Evolutionary conservation across 495 filamentous ascomycete species (phyloP).

Genomic region (Annulohypoxylon bovei): DNA sequence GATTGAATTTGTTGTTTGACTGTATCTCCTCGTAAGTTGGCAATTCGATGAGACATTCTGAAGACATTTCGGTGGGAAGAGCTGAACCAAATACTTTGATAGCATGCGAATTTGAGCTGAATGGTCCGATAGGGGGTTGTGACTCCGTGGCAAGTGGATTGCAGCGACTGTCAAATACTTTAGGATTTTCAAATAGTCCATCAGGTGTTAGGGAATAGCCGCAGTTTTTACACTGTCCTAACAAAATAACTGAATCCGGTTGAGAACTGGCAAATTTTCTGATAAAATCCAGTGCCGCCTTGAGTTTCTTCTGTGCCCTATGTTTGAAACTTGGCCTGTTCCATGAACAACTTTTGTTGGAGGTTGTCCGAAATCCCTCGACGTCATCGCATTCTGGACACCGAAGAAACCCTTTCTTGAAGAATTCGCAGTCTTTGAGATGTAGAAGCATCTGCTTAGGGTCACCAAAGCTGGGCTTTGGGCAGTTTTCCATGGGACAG

Average conservation of each 20-base stretch:
- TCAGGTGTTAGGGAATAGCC: background rate
- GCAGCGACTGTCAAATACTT: too few species aligned
- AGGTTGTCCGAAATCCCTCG: slow-evolving; percentile 11
- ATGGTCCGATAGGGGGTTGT: too few species aligned
- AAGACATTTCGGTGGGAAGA: too few species aligned
- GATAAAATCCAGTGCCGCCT: slow-evolving; percentile 6
- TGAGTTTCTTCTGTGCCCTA: slow-evolving; percentile 17
- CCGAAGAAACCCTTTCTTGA: slow-evolving; percentile 15
- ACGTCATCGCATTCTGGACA: slow-evolving; percentile 18
- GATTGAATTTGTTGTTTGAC: too few species aligned
- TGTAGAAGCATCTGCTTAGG: slow-evolving; percentile 29
- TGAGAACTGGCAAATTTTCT: background rate
- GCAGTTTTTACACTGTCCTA: background rate
- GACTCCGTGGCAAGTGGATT: too few species aligned
- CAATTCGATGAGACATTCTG: too few species aligned
- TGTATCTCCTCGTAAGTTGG: background rate
- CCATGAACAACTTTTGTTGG: slow-evolving; percentile 23
- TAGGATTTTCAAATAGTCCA: background rate
- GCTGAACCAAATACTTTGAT: too few species aligned
- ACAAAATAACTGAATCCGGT: background rate
- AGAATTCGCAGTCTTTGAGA: slow-evolving; percentile 25
- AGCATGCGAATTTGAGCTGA: too few species aligned
- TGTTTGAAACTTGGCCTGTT: slow-evolving; percentile 12
- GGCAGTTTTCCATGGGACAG: slow-evolving; percentile 32
- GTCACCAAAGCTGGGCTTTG: background rate